Conservation (phyloP, 2,329 filamentous ascomycete genomes). For the Xenoacremonium recifei region DNA sequence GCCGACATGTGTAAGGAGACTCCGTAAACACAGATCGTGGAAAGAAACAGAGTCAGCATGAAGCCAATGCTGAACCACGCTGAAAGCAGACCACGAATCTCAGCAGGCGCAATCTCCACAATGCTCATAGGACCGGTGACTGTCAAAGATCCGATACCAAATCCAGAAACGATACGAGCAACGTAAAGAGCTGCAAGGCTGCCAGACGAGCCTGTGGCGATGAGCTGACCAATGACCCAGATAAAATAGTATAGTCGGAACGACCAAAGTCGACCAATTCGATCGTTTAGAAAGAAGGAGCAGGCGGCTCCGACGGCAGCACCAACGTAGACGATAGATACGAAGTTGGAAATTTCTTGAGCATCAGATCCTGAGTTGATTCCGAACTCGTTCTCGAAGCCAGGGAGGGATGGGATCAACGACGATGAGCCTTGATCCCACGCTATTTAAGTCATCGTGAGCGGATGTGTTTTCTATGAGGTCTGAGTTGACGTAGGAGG, state of each 20-base stretch:
- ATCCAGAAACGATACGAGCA: not conserved
- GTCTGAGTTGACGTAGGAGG: too few relatives aligned
- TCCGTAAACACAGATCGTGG: not conserved
- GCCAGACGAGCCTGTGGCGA: not conserved
- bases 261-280: not conserved
- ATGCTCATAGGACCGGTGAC: not conserved
- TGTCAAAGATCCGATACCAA: not conserved
- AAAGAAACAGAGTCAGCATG: not conserved
- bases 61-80: not conserved
- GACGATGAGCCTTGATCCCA: not conserved
- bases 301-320: not conserved
- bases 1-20: conserved; percentile 10
- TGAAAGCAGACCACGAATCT: not conserved
- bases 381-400: not conserved
- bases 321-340: not conserved
- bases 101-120: not conserved
- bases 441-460: too few relatives aligned
- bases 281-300: not conserved
- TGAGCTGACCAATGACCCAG: not conserved
- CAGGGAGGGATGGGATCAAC: not conserved
- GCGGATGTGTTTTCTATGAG: too few relatives aligned
- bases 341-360: not conserved
- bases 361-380: not conserved
- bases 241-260: not conserved
- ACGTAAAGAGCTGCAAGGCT: not conserved